phyloP scores from a whole-genome alignment of 768 basidiomycete species.

The Calocybe gangraenosa region DNA sequence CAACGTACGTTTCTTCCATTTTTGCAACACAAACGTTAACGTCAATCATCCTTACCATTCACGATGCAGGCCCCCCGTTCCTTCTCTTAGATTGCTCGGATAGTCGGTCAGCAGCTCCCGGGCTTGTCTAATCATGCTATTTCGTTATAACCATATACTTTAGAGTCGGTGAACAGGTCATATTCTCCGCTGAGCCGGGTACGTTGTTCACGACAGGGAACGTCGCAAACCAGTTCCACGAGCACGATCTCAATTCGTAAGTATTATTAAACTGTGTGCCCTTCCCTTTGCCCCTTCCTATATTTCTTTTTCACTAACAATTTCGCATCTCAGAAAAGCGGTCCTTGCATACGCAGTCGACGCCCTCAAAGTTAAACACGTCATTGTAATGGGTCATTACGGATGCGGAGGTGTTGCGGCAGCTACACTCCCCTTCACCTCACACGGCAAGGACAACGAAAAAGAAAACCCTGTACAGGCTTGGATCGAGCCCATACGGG shows the following conservation, averaged over 20 bases:
- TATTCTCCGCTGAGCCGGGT: slow-evolving; percentile 35
- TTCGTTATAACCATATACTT: not conserved
- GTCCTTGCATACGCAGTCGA: slow-evolving; percentile 36
- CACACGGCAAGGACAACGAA: not conserved
- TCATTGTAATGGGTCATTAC: slow-evolving; percentile 42
- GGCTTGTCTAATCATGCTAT: not conserved
- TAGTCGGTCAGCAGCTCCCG: slow-evolving; percentile 19
- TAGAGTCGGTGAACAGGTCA: slow-evolving; percentile 29
- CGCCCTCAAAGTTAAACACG: slow-evolving; percentile 31
- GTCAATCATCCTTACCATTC: not conserved
- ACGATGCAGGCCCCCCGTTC: slow-evolving; percentile 34
- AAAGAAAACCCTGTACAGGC: slow-evolving; percentile 29
- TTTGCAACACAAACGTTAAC: not conserved
- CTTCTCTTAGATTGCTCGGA: slow-evolving; percentile 38
- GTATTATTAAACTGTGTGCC: slow-evolving; percentile 5
- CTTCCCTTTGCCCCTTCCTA: slow-evolving; percentile 18
- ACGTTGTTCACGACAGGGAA: slow-evolving; percentile 35
- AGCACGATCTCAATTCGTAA: slow-evolving; percentile 31
- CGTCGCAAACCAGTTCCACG: slow-evolving; percentile 36
- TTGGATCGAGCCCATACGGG: slow-evolving; percentile 37
- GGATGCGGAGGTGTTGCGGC: slow-evolving; percentile 40
- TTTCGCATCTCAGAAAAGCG: slow-evolving; percentile 20
- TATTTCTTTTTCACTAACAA: slow-evolving; percentile 13
- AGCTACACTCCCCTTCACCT: slow-evolving; percentile 13
- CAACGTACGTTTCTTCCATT: slow-evolving; percentile 9